These are phyloP conservation scores for Hypoxylon cercidicola DNA, from an alignment of 495 filamentous ascomycete species.

Conservation along the genomic window DNA sequence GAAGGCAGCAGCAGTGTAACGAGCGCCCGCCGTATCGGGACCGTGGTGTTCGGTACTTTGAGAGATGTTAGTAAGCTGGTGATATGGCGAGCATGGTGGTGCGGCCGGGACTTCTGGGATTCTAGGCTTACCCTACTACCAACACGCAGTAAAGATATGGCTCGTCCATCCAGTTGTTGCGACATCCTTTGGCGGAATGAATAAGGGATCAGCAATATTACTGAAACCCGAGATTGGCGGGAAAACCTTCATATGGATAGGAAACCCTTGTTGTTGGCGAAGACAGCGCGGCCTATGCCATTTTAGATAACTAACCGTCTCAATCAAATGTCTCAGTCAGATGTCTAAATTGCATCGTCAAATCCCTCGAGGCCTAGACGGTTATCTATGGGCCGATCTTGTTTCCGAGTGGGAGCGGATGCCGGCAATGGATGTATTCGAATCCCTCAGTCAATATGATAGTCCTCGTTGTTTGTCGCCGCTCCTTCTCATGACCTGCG, in stretches of 20 bases:
- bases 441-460: conserved; percentile 8
- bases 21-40: conserved; percentile 24
- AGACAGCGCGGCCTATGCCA: conserved; percentile 6
- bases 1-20: conserved; percentile 27
- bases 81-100: conserved; percentile 6
- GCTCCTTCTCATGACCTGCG: conserved; percentile 1
- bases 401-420: conserved; percentile 6
- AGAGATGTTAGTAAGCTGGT: conserved; percentile 14
- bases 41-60: conserved; percentile 8
- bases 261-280: conserved; percentile 22
- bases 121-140: conserved; percentile 6
- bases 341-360: conserved; percentile 26
- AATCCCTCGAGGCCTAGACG: conserved; percentile 28
- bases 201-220: conserved; percentile 28
- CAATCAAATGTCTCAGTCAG: conserved; percentile 32
- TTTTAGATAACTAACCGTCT: conserved; percentile 31
- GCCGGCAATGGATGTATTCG: conserved; percentile 4
- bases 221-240: conserved; percentile 7
- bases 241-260: conserved; percentile 25
- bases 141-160: conserved; percentile 2
- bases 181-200: conserved; percentile 16
- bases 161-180: too few relatives aligned
- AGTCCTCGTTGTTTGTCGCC: neutral
- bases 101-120: too few relatives aligned
- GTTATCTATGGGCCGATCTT: conserved; percentile 15